A percentile compares a stretch with the other conserved stretches of the same genome.
phyloP scores from a whole-genome alignment of 768 basidiomycete species.

The Pleurotus pulmonarius region DNA sequence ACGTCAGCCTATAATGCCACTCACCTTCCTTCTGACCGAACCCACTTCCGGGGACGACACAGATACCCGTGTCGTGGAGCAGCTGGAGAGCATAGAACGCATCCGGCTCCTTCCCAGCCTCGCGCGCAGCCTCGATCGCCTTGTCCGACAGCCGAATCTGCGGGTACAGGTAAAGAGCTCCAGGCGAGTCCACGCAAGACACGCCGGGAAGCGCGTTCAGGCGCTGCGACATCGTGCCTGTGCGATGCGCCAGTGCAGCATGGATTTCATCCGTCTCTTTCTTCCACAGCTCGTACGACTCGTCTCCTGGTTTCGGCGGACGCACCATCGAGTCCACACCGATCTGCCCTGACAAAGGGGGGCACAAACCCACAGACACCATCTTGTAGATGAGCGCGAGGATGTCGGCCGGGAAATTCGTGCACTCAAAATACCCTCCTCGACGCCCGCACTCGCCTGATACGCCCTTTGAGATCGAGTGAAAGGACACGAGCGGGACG shows the following conservation, averaged over 20 bases:
- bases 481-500: constrained; percentile 89
- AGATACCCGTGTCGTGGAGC: constrained; percentile 88
- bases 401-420: constrained; percentile 75
- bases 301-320: constrained; percentile 76
- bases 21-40: constrained; percentile 93
- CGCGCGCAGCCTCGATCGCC: constrained; percentile 70
- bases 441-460: constrained; percentile 96
- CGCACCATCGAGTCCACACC: constrained; percentile 94
- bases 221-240: constrained; percentile 67
- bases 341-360: constrained; percentile 87
- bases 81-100: constrained; percentile 83
- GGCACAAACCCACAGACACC: constrained; percentile 87
- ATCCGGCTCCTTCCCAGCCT: constrained; percentile 78
- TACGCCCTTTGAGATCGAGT: constrained; percentile 96
- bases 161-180: constrained; percentile 93
- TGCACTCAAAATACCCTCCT: constrained; percentile 94
- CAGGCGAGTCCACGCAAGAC: constrained; percentile 84
- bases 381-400: constrained; percentile 94
- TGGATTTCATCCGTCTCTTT: constrained; percentile 82
- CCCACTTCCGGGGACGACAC: constrained; percentile 89
- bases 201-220: constrained; percentile 83
- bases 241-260: constrained; percentile 66
- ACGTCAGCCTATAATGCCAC: constrained; percentile 90
- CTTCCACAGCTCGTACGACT: constrained; percentile 77
- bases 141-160: constrained; percentile 68